Evolutionary conservation across 139 green algal genomes (phyloP), one percentile per base, ranked within the genome.

Genomic region (Desmodesmus armatus): DNA sequence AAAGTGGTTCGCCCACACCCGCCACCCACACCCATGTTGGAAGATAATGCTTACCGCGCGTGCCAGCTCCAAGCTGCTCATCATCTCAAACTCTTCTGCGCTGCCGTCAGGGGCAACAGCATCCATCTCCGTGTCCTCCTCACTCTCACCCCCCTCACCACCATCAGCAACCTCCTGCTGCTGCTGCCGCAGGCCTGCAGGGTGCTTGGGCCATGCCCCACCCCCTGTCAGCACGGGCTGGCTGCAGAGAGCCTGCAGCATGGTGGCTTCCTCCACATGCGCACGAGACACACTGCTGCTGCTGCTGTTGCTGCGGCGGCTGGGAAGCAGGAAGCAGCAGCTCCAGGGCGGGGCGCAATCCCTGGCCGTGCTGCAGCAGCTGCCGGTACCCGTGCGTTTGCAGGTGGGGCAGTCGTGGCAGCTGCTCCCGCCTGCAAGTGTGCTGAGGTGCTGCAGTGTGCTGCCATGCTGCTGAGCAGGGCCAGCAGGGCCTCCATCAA

Each of bases 381-480:
- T n/a, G n/a, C n/a, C n/a, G n/a, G n/a, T n/a, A n/a, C n/a, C n/a
- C n/a, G n/a, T n/a, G n/a, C n/a, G n/a, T n/a, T n/a, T n/a, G n/a
- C n/a, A n/a, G n/a, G n/a, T n/a, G n/a, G n/a, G n/a, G n/a, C n/a
- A n/a, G n/a, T n/a, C n/a, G n/a, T 55, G 7, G 9, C 47, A 21
- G 47, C 17, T 9, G 60, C 60, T 33, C 9, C 60, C 60, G 11
- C 60, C 60, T 23, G 7, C 41, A n/a, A n/a, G n/a, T n/a, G n/a
- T 79, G 71, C 71, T 40, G 43, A 40, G 29, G 5, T 53, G 63
- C 39, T 58, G 69, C 41, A 23, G 6, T n/a, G 35, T 35, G 37
- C 49, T 67, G 41, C 71, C 76, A 35, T 82, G 47, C 27, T 82
- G 55, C 76, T n/a, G n/a, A 82, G 37, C 55, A 82, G 55, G 0